phyloP scores from a whole-genome alignment of 2,329 filamentous ascomycete genomes.

The Sporothrix curviconia region DNA sequence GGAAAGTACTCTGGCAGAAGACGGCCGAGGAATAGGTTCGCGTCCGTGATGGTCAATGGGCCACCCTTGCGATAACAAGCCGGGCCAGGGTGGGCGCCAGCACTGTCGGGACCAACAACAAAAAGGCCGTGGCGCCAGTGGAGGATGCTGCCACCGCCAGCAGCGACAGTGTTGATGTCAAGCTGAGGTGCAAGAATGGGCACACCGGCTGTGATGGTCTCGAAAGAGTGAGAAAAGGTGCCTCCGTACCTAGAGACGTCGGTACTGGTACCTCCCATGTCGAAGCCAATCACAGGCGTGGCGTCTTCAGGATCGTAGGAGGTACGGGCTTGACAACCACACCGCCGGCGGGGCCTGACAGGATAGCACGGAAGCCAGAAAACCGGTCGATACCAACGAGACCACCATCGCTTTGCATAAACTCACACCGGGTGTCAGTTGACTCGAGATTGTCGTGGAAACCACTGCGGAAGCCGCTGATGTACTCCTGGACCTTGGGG shows the following conservation, averaged over 20 bases:
- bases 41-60: conserved; percentile 47
- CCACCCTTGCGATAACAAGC: conserved; percentile 59
- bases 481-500: conserved; percentile 64
- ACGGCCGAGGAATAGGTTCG: conserved; percentile 58
- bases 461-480: conserved; percentile 57
- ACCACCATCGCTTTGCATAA: conserved; percentile 62
- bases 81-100: conserved; percentile 59
- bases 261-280: conserved; percentile 28
- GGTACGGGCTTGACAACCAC: conserved; percentile 65
- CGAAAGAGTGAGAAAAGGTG: conserved; percentile 62
- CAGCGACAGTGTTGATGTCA: conserved; percentile 91
- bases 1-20: conserved; percentile 54
- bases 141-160: conserved; percentile 57
- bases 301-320: conserved; percentile 61
- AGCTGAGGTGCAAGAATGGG: conserved; percentile 86
- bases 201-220: conserved; percentile 66
- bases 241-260: conserved; percentile 30
- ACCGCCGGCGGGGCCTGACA: conserved; percentile 64
- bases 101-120: conserved; percentile 80
- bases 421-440: conserved; percentile 54
- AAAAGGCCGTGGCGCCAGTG: conserved; percentile 80
- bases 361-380: conserved; percentile 45
- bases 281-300: conserved; percentile 65
- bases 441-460: conserved; percentile 34
- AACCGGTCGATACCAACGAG: conserved; percentile 27